A percentile compares a stretch with the other conserved stretches of the same genome.
These are phyloP conservation scores for Vaccinium macrocarpon DNA, from an alignment of 148 eudicot genomes.

Conservation along the genomic window DNA sequence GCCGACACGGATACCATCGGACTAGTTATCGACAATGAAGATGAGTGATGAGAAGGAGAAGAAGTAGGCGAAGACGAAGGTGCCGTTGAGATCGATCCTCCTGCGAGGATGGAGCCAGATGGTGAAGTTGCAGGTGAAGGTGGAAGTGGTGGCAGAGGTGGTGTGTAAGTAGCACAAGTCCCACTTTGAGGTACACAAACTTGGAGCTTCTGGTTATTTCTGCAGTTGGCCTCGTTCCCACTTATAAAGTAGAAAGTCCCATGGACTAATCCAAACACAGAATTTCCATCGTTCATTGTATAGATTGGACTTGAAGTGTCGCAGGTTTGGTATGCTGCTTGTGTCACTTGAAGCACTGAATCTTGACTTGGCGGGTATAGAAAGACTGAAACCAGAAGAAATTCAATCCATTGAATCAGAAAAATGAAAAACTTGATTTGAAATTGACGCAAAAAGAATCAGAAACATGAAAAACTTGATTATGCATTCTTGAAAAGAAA, in stretches of 20 bases:
- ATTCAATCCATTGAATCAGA: neutral
- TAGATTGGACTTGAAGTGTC: constrained; percentile 69
- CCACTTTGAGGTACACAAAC: constrained; percentile 61
- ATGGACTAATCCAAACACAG: constrained; percentile 63
- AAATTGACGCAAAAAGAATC: neutral
- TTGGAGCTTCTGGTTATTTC: constrained; percentile 71
- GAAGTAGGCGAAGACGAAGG: constrained; percentile 17
- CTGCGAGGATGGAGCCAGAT: constrained; percentile 25
- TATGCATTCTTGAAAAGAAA: neutral
- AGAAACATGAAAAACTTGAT: too few relatives aligned
- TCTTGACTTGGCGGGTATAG: constrained; percentile 95
- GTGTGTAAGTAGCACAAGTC: constrained; percentile 21
- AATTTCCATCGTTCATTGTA: constrained; percentile 79
- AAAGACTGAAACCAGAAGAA: constrained; percentile 54
- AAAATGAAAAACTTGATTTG: neutral
- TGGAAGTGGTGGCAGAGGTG: neutral
- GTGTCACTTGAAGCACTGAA: constrained; percentile 74
- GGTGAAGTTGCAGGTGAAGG: constrained; percentile 40
- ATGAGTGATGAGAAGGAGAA: constrained; percentile 24
- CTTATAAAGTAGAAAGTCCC: constrained; percentile 84
- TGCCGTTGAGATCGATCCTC: constrained; percentile 57
- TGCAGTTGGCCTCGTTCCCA: constrained; percentile 58
- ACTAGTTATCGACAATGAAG: constrained; percentile 22
- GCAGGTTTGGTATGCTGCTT: constrained; percentile 54
- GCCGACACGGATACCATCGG: constrained; percentile 21